Conservation (phyloP, 805 yeast species). For the Teunomyces lycoperdinae region DNA sequence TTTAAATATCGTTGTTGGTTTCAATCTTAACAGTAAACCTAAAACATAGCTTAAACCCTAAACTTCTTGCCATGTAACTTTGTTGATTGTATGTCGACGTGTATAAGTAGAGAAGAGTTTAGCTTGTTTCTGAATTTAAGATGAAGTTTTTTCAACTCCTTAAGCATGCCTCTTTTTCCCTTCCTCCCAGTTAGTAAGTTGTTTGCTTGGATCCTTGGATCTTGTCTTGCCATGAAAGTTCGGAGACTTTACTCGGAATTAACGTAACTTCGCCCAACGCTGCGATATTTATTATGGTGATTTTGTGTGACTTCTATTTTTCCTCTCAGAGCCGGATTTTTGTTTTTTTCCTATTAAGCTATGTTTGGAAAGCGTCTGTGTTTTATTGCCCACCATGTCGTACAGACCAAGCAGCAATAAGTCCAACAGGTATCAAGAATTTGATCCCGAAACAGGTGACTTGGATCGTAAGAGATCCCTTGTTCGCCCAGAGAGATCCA, state of each 20-base stretch:
- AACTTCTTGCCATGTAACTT: no score
- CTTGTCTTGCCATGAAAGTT: no score
- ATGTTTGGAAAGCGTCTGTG: background rate
- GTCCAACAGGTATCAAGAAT: conserved; percentile 32
- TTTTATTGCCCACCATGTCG: conserved; percentile 20
- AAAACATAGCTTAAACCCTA: background rate
- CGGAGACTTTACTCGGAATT: no score
- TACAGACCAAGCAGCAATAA: conserved; percentile 24
- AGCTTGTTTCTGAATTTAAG: no score
- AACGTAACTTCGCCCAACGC: background rate
- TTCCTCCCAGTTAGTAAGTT: background rate
- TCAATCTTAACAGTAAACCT: background rate
- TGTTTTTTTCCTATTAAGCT: background rate
- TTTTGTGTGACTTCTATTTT: background rate
- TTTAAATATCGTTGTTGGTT: background rate
- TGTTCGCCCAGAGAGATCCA: conserved; percentile 80
- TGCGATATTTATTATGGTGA: background rate
- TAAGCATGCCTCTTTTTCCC: background rate
- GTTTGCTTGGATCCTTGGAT: background rate
- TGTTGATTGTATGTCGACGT: no score
- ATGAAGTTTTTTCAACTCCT: no score
- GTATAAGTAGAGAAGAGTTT: no score
- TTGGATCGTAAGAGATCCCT: conserved; percentile 61
- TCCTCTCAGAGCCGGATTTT: background rate
- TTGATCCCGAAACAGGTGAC: conserved; percentile 40